Percentiles rank a stretch among this genome's conserved stretches.
phyloP scores from a whole-genome alignment of 495 filamentous ascomycete genomes.

The Lentithecium fluviatile region DNA sequence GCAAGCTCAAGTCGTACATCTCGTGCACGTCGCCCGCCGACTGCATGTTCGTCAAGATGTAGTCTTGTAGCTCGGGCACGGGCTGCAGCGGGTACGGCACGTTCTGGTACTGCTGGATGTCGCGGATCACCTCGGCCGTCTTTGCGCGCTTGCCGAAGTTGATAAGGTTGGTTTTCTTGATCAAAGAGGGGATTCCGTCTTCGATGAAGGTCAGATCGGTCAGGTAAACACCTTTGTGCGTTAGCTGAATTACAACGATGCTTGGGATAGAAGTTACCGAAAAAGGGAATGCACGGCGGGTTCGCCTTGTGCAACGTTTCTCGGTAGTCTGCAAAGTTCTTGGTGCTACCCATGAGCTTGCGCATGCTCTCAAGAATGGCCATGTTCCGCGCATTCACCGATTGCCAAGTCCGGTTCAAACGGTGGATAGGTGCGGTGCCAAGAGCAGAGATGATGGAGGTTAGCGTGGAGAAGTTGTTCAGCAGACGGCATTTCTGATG shows the following conservation, averaged over 20 bases:
- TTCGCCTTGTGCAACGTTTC: constrained; percentile 89
- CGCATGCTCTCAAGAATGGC: constrained; percentile 84
- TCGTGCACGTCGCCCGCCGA: constrained; percentile 92
- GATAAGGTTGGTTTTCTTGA: constrained; percentile 92
- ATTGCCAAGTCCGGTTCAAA: constrained; percentile 89
- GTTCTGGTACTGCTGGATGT: constrained; percentile 98
- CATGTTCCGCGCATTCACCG: constrained; percentile 80
- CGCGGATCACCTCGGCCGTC: constrained; percentile 94
- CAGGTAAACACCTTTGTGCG: constrained; percentile 78
- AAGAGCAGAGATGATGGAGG: constrained; percentile 96
- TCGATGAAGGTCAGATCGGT: constrained; percentile 99
- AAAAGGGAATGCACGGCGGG: constrained; percentile 97
- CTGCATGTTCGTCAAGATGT: constrained; percentile 93
- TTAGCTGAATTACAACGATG: constrained; percentile 16
- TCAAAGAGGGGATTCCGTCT: constrained; percentile 91
- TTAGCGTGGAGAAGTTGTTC: constrained; percentile 97
- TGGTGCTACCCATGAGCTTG: constrained; percentile 91
- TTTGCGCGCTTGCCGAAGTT: constrained; percentile 98
- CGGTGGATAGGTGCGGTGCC: constrained; percentile 93
- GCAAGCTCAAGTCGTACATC: constrained; percentile 95
- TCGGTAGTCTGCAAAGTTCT: constrained; percentile 96
- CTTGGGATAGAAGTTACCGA: constrained; percentile 59
- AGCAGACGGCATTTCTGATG: constrained; percentile 83
- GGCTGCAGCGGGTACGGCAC: constrained; percentile 87
- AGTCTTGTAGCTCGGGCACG: constrained; percentile 91